Evolutionary conservation across 306 rosid species (phyloP), one percentile per base, ranked within the genome.

Genomic region (Cucurbita maxima): DNA sequence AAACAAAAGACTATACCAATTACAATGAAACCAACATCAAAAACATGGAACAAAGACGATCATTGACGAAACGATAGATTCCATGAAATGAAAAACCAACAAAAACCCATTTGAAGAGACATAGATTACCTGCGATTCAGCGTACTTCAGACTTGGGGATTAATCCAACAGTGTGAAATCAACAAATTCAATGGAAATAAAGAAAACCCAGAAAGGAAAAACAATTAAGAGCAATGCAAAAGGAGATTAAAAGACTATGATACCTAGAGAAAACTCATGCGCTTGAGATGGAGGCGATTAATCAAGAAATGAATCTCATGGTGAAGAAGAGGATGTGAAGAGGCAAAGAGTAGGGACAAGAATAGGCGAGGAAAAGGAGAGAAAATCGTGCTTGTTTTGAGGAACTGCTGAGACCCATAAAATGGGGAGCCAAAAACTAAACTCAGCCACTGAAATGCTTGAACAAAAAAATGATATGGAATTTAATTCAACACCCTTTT

Each of bases 321-420:
- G 79, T 34, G 3, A 14, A 56, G 10, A 45, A 13, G 57, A 14
- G 41, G 52, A 40, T 7, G 66, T 37, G n/a, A 25, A 63, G 79
- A 62, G 72, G 5, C 51, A 51, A 51, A 54, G 82, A 40, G 68
- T 16, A 74, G 63, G 76, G 74, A 70, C 52, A 30, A 60, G 54
- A 58, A 43, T 13, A 55, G 40, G 10, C 52, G 56, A 48, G 58
- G 76, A 78, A 82, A 82, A 59, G 67, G 91, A 85, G 96, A 88
- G 91, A 85, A 87, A 84, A 79, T 50, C 79, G 89, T 83, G 84
- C 79, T 50, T 84, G 85, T 76, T 83, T 83, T 71, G 71, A 82
- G 97, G 90, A 87, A 79, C 79, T 71, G 86, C 96, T 91, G 83
- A 85, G 87, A 80, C 81, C 73, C 75, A 86, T 88, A 85, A 74